Conservation (phyloP, 208 protist species). For the Leishmania major region DNA sequence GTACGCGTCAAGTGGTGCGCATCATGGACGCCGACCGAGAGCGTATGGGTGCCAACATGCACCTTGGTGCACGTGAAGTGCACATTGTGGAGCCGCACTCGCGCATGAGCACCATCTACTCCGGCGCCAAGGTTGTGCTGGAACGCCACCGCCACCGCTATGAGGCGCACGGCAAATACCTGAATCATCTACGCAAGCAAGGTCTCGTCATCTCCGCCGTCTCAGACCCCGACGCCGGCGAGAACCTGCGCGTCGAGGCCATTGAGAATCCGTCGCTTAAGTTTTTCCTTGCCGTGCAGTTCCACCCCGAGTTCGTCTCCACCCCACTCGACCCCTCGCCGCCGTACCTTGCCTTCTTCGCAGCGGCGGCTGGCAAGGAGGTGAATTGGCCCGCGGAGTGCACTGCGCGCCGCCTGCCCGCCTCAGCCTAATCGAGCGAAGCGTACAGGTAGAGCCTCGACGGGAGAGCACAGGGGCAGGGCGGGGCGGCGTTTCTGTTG, state of each 20-base stretch:
- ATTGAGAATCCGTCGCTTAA: constrained; percentile 78
- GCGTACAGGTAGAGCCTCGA: not conserved
- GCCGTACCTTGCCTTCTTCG: constrained; percentile 96
- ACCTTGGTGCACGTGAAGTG: constrained; percentile 95
- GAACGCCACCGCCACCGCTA: constrained; percentile 99
- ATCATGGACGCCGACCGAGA: constrained; percentile 97
- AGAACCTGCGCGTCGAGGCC: constrained; percentile 90
- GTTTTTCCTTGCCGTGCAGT: constrained; percentile 97
- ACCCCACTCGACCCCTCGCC: constrained; percentile 95
- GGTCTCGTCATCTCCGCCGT: constrained; percentile 94
- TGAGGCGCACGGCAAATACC: constrained; percentile 96
- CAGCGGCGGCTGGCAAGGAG: constrained; percentile 77
- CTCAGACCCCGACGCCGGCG: constrained; percentile 84
- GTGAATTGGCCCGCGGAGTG: constrained; percentile 64
- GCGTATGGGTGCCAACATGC: constrained; percentile 99
- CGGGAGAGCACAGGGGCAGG: not conserved
- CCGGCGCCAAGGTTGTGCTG: constrained; percentile 65
- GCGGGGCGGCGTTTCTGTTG: not conserved
- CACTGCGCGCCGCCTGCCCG: constrained; percentile 44
- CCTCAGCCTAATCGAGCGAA: not conserved
- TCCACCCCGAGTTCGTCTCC: constrained; percentile 98
- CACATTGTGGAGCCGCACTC: constrained; percentile 72
- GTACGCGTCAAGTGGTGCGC: constrained; percentile 93
- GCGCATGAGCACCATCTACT: constrained; percentile 87
- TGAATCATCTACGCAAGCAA: constrained; percentile 83